Base-by-base conservation (phyloP, 441 rosid genomes). In the Breynia disticha region DNA sequence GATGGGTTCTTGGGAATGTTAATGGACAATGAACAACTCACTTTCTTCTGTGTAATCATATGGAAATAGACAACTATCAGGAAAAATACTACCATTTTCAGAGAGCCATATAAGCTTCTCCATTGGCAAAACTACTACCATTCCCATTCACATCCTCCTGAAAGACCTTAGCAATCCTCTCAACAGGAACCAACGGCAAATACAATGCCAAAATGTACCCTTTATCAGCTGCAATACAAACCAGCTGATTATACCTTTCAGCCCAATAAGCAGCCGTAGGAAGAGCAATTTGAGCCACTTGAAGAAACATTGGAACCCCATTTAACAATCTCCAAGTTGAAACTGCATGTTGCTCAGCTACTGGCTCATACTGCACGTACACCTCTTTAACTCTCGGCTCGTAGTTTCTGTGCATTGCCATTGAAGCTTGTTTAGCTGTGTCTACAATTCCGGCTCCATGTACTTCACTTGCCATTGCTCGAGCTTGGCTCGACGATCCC, bases 261-360 rank as follows among this genome's bases (percentile, higher is more conserved):
- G 73, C 61, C 74, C 83, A 90, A 62, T 63, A 83, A 18, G 96
- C 87, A 0, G 89, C 95, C 0, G 95, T 72, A 0, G 97, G 94
- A 24, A 87, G 70, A 12, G 76, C 79, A 0, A 80, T 78, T 37
- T 81, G 84, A 35, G 90, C 87, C 20, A 81, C 76, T 11, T 62
- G 79, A 38, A 90, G 95, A 73, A 90, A 73, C 8, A 90, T 72
- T 5, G 96, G 96, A 8, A 91, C 76, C 65, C 70, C 74, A 61
- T 91, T 82, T 43, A 90, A 67, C 59, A 60, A 77, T 53, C 70
- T 79, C 96, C 95, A 91, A 1, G 86, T 74, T 1, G 81, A 83
- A 14, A 68, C 86, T 0, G 88, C 95, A 12, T 79, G 78, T 47
- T 71, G 77, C 75, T 90, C 95, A 0, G 84, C 82, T 57, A 73